Evolutionary conservation across 805 yeast genomes (phyloP).

Genomic region (Nakazawaea wyomingensis): DNA sequence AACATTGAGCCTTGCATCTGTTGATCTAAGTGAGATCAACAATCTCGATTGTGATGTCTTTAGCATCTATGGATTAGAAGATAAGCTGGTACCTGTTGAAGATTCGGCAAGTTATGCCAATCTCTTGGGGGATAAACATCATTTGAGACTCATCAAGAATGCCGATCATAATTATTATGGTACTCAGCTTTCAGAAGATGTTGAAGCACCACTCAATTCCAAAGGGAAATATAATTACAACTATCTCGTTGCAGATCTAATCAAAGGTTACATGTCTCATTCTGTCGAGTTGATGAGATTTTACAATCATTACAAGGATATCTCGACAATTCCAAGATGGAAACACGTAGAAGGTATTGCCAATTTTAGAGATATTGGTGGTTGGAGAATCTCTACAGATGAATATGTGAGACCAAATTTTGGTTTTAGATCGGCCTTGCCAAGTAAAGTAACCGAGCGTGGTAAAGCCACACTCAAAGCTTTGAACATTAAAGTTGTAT

Average conservation of each 20-base stretch:
- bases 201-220: slow-evolving; percentile 38
- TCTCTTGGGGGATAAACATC: slow-evolving; percentile 51
- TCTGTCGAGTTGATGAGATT: slow-evolving; percentile 50
- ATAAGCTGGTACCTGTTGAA: slow-evolving; percentile 55
- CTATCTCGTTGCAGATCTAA: slow-evolving; percentile 41
- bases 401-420: slow-evolving; percentile 46
- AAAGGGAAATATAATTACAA: slow-evolving; percentile 54
- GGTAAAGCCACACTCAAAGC: slow-evolving; percentile 40
- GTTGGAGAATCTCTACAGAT: slow-evolving; percentile 45
- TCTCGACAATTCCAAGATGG: slow-evolving; percentile 51
- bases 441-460: slow-evolving; percentile 41
- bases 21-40: background rate
- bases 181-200: slow-evolving; percentile 29
- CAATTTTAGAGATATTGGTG: slow-evolving; percentile 80
- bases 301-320: slow-evolving; percentile 26
- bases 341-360: slow-evolving; percentile 58
- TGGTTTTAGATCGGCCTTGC: slow-evolving; percentile 60
- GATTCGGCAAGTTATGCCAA: slow-evolving; percentile 62
- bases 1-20: slow-evolving; percentile 28
- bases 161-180: slow-evolving; percentile 87
- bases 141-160: slow-evolving; percentile 48
- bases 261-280: slow-evolving; percentile 41
- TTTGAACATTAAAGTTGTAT: slow-evolving; percentile 48
- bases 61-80: slow-evolving; percentile 68
- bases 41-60: slow-evolving; percentile 36